Evolutionary conservation across 495 filamentous ascomycete species (phyloP).

Genomic region (Tuber calosporum): DNA sequence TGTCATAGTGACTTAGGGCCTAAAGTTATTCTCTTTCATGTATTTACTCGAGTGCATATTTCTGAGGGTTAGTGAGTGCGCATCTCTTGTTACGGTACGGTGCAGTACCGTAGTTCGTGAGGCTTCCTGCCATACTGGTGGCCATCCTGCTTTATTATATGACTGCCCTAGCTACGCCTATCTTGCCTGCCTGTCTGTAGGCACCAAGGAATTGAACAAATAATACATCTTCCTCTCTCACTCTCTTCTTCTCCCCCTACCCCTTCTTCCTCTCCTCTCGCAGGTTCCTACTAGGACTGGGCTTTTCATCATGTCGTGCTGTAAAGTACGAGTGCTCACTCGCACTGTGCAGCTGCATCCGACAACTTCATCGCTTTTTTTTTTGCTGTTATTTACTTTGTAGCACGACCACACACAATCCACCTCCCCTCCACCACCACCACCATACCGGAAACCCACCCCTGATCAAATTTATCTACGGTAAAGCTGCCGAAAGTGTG

Average conservation of each 20-base stretch:
- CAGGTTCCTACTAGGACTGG: background rate
- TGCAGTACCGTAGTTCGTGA: too few relatives aligned
- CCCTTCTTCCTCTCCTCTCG: background rate
- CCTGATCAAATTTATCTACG: background rate
- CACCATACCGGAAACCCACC: background rate
- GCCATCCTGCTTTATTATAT: too few relatives aligned
- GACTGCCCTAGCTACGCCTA: too few relatives aligned
- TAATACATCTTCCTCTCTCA: too few relatives aligned
- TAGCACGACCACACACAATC: slow-evolving; percentile 1
- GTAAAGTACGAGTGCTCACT: background rate
- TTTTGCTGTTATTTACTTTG: background rate
- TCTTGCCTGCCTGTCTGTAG: too few relatives aligned
- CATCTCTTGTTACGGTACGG: too few relatives aligned
- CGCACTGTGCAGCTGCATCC: background rate
- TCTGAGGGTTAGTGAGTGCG: too few relatives aligned
- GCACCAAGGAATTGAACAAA: too few relatives aligned
- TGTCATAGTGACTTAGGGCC: too few relatives aligned
- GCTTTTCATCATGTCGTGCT: background rate
- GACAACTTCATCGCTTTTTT: background rate
- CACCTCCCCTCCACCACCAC: background rate
- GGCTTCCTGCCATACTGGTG: too few relatives aligned
- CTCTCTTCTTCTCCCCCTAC: background rate
- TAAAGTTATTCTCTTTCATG: too few relatives aligned
- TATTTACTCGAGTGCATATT: too few relatives aligned
- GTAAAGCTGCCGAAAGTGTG: background rate